Base-by-base conservation (phyloP, 345 rosid species). In the Populus nigra region DNA sequence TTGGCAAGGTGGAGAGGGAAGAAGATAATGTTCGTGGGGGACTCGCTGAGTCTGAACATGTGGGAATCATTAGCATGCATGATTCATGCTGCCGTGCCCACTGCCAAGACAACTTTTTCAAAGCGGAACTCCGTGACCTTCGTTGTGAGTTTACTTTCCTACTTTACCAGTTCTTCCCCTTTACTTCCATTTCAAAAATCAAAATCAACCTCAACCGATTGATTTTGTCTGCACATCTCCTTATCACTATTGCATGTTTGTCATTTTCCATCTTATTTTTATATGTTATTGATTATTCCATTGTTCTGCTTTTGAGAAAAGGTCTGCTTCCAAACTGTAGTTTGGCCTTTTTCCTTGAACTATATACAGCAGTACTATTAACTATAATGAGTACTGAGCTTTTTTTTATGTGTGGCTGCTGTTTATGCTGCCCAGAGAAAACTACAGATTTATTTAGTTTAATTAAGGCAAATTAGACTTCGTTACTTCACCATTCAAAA, bases 1-100 rank as follows among this genome's bases (percentile, higher is more conserved):
- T 68, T 93, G 83, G 79, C 68, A 76, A 94, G 81, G 79, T 91
- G 89, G 89, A 86, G 87, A 78, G 98, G 99, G 80, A 95, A 92
- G 77, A 92, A 90, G 84, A 86, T 95, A 72, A 95, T 95, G 99
- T 95, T 95, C 69, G 99, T 95, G 62, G 99, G 98, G 47, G 98
- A 95, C 93, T 93, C 99, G 78, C 88, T 95, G 94, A 93, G 98
- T 86, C 80, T 93, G 50, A 95, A 95, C 88, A 95, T 95, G 99
- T 95, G 97, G 96, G 97, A 95, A 85, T 95, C 99, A 74, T 59
- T 95, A 79, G 85, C 85, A 8, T 95, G 99, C 85, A 91, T 95
- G 99, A 85, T 95, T 68, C 97, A 93, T 78, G 89, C 97, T 86
- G 91, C 99, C 88, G 91, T 92, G 85, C 97, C 99, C 16, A 69